These are phyloP conservation scores for Quercus tomentella DNA, from an alignment of 331 rosid genomes.

Conservation along the genomic window DNA sequence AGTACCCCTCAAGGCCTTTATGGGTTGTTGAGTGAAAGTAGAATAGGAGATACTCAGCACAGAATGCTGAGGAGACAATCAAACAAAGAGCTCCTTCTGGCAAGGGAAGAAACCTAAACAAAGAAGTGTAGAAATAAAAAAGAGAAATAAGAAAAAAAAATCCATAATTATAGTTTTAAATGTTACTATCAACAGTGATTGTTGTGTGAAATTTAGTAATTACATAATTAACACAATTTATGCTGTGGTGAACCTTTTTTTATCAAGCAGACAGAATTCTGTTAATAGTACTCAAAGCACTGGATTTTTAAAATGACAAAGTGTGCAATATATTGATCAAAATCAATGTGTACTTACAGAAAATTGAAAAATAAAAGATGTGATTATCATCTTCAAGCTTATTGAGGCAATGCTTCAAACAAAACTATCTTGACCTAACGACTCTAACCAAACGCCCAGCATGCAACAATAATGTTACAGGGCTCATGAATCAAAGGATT, in stretches of 20 bases:
- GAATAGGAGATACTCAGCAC: slow-evolving; percentile 82
- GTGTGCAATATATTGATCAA: neutral
- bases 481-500: neutral
- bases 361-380: neutral
- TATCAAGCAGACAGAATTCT: neutral
- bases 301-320: neutral
- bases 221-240: neutral
- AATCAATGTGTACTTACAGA: neutral
- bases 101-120: slow-evolving; percentile 57
- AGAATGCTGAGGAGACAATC: slow-evolving; percentile 75
- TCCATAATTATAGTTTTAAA: neutral
- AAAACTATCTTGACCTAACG: neutral
- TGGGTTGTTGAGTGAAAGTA: slow-evolving; percentile 92
- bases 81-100: slow-evolving; percentile 80
- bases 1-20: slow-evolving; percentile 88
- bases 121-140: neutral
- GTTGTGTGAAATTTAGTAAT: neutral
- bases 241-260: neutral
- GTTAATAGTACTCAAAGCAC: neutral
- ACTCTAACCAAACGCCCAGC: neutral
- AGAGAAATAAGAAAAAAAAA: neutral
- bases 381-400: neutral
- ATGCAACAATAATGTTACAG: neutral
- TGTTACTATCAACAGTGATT: neutral
- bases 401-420: neutral